phyloP scores from a whole-genome alignment of 352 stramenopile genomes.

The Phytophthora hibernalis region DNA sequence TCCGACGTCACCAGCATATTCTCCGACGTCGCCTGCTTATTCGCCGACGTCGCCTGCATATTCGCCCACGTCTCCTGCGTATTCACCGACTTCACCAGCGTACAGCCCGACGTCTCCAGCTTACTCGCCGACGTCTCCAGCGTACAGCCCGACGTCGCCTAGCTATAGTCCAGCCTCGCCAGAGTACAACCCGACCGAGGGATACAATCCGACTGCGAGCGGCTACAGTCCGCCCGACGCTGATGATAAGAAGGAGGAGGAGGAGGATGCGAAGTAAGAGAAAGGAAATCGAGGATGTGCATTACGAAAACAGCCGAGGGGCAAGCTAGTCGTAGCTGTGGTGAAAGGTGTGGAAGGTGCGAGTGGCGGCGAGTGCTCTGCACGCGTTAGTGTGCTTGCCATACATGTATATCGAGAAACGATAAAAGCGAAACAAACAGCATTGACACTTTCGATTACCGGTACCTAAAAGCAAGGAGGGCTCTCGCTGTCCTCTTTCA shows the following conservation, averaged over 20 bases:
- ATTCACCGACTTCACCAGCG: slow-evolving; percentile 66
- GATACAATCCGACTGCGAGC: slow-evolving; percentile 76
- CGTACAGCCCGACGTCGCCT: slow-evolving; percentile 79
- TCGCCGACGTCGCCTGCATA: slow-evolving; percentile 73
- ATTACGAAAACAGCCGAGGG: slow-evolving; percentile 31
- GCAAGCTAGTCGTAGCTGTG: slow-evolving; percentile 22
- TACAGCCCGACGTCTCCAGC: slow-evolving; percentile 79
- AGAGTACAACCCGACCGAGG: slow-evolving; percentile 85
- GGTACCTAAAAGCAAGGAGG: too few species aligned
- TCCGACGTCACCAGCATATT: slow-evolving; percentile 73
- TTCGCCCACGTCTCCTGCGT: slow-evolving; percentile 69
- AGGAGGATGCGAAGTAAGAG: slow-evolving; percentile 41
- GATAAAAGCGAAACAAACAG: slow-evolving; percentile 37
- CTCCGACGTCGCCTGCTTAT: slow-evolving; percentile 73
- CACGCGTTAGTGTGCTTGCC: slow-evolving; percentile 10
- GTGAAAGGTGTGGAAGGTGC: slow-evolving; percentile 16
- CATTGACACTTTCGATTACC: slow-evolving; percentile 30
- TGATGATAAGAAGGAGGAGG: slow-evolving; percentile 56
- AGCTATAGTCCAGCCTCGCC: slow-evolving; percentile 82
- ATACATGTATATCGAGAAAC: slow-evolving; percentile 33
- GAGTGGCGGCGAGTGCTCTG: slow-evolving; percentile 1
- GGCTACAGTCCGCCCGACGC: slow-evolving; percentile 79
- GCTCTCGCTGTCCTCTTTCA: too few species aligned
- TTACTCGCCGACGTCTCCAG: slow-evolving; percentile 80
- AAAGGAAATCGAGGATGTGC: slow-evolving; percentile 30